phyloP scores from a whole-genome alignment of 768 basidiomycete genomes.

The Flagelloscypha sp. region DNA sequence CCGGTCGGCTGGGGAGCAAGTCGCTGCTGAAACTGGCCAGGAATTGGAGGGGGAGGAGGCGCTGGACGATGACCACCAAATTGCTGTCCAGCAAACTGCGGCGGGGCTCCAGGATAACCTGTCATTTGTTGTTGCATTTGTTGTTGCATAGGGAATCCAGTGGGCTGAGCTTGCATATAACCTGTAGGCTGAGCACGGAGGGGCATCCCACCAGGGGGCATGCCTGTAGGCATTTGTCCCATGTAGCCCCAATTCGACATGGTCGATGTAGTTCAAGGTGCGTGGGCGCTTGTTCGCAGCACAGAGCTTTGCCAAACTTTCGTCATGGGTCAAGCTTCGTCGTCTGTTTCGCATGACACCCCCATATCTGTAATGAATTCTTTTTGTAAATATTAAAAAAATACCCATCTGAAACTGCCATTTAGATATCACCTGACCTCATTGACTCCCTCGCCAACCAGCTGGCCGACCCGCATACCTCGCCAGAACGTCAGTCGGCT shows the following conservation, averaged over 20 bases:
- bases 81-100: no score
- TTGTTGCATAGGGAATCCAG: constrained; percentile 37
- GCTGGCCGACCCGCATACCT: constrained; percentile 47
- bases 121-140: constrained; percentile 48
- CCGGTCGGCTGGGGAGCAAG: constrained; percentile 52
- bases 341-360: no score
- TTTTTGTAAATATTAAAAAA: no score
- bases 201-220: no score
- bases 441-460: constrained; percentile 71
- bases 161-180: constrained; percentile 56
- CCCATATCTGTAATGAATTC: no score
- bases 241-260: no score
- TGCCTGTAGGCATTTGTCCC: no score
- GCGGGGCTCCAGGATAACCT: constrained; percentile 39
- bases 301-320: no score
- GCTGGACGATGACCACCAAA: constrained; percentile 36
- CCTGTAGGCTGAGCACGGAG: constrained; percentile 24
- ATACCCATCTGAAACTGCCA: no score
- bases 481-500: constrained; percentile 61
- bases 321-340: no score
- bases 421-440: constrained; percentile 85
- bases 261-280: no score
- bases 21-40: constrained; percentile 51
- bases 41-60: constrained; percentile 55
- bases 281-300: no score